Base-by-base conservation (phyloP, 305 asterid genomes). In the Solanum hybrid region DNA sequence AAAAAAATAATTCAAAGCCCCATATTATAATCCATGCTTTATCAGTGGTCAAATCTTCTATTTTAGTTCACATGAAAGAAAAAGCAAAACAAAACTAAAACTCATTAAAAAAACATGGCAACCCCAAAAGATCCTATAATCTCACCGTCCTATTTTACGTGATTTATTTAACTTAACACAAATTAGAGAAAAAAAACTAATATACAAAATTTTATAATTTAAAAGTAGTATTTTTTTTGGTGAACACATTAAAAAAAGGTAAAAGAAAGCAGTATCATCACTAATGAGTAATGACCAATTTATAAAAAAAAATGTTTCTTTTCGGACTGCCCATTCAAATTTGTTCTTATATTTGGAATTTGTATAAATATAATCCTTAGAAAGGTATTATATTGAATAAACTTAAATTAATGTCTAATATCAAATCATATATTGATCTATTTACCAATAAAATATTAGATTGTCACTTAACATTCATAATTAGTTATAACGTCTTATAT, bases 21-120 rank as follows among this genome's bases (percentile, higher is more conserved):
- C 56, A 84, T 84, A 72, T 84, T 29, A 17, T 9, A 8, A 84
- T 84, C 20, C 29, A 16, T 42, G 87, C 29, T 51, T 7, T 89
- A 86, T 85, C 72, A 73, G 86, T 42, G 64, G 90, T 71, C 88
- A 89, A 60, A 84, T 84, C 42, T 72, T 75, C 60, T 72, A 16
- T 46, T 72, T 84, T 75, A 84, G 40, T 42, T 87, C 86, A 73
- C 38, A 35, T 1, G 14, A 42, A 42, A 20, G 37, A 27, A 87
- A 27, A 87, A 22, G 38, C 27, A 10, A 35, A 56, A 56, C 5
- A 14, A 87, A 73, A 24, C 34, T 16, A 84, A 20, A 56, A 56
- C 8, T 20, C 46, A 51, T 56, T 85, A 85, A 31, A 11, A 51
- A 82, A 16, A 16, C 27, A 1, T 77, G 56, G 10, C 12, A 40